phyloP scores from a whole-genome alignment of 2,329 filamentous ascomycete species.

The Penicillium sp. region DNA sequence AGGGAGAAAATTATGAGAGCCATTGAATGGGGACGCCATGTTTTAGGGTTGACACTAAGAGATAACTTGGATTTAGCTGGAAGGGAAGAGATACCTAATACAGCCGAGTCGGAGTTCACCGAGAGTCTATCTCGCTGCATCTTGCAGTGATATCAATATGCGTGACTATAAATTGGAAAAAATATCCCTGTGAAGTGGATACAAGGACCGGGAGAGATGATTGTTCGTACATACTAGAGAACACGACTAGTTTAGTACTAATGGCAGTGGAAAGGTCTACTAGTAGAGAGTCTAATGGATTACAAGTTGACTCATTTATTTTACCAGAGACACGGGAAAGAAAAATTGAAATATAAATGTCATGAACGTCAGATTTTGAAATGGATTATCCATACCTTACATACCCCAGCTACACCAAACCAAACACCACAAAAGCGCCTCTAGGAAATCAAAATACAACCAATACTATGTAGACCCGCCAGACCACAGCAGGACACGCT shows the following conservation, averaged over 20 bases:
- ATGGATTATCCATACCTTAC: slow-evolving; percentile 21
- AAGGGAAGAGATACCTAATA: background rate
- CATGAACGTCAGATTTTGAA: slow-evolving; percentile 19
- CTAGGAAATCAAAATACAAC: slow-evolving; percentile 13
- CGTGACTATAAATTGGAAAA: too few species aligned
- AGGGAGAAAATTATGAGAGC: background rate
- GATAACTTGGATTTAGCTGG: background rate
- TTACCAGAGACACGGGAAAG: background rate
- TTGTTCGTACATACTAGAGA: too few species aligned
- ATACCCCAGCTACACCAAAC: slow-evolving; percentile 24
- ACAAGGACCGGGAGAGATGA: too few species aligned
- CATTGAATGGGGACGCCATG: background rate
- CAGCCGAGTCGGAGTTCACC: background rate
- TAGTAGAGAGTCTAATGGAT: too few species aligned
- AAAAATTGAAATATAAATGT: background rate
- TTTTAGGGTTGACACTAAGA: too few species aligned
- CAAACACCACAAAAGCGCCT: slow-evolving; percentile 33
- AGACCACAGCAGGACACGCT: background rate
- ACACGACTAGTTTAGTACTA: too few species aligned
- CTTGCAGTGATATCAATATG: too few species aligned
- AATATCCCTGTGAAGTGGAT: too few species aligned
- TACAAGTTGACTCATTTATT: too few species aligned
- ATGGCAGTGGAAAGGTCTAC: too few species aligned
- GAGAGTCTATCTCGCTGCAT: too few species aligned
- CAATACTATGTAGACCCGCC: slow-evolving; percentile 9